These are phyloP conservation scores for Arthroderma sp. DNA, from an alignment of 2,329 filamentous ascomycete genomes.

Conservation along the genomic window DNA sequence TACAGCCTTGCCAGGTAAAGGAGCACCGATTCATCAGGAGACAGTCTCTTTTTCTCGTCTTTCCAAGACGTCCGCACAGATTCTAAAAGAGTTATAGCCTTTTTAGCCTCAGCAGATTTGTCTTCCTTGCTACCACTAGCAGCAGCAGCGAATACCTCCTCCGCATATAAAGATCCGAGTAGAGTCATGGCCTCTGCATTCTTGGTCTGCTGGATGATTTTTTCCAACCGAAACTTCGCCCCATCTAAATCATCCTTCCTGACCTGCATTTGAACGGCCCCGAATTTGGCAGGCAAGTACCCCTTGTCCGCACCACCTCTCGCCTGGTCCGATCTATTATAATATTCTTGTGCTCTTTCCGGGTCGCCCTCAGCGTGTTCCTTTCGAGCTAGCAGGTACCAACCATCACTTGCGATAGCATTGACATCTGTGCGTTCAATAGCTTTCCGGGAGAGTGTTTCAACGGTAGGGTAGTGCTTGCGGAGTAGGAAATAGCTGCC, in stretches of 20 bases:
- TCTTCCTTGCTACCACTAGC: constrained; percentile 73
- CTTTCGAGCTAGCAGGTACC: constrained; percentile 87
- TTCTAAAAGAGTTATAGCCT: constrained; percentile 75
- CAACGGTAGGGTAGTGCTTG: constrained; percentile 67
- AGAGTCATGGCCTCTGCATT: constrained; percentile 81
- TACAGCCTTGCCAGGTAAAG: constrained; percentile 87
- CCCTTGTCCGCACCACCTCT: constrained; percentile 82
- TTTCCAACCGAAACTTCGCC: constrained; percentile 85
- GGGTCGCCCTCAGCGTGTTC: constrained; percentile 71
- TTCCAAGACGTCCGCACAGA: constrained; percentile 79
- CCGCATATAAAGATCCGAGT: constrained; percentile 80
- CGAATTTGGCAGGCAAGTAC: constrained; percentile 89
- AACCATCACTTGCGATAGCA: constrained; percentile 90
- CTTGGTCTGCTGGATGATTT: constrained; percentile 77
- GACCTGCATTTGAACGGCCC: constrained; percentile 77
- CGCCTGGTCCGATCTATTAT: constrained; percentile 79
- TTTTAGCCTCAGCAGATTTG: constrained; percentile 70
- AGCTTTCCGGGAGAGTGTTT: constrained; percentile 77
- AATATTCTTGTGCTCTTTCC: constrained; percentile 68
- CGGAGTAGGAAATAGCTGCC: constrained; percentile 77
- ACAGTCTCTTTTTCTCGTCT: constrained; percentile 71
- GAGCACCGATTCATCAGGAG: constrained; percentile 72
- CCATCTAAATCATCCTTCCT: constrained; percentile 74
- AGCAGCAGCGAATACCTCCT: constrained; percentile 78
- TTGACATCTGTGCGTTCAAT: constrained; percentile 95